Evolutionary conservation across 1,139 yeast genomes (phyloP), one percentile per base, ranked within the genome.

Genomic region (Casaregolazyma suthepensis): DNA sequence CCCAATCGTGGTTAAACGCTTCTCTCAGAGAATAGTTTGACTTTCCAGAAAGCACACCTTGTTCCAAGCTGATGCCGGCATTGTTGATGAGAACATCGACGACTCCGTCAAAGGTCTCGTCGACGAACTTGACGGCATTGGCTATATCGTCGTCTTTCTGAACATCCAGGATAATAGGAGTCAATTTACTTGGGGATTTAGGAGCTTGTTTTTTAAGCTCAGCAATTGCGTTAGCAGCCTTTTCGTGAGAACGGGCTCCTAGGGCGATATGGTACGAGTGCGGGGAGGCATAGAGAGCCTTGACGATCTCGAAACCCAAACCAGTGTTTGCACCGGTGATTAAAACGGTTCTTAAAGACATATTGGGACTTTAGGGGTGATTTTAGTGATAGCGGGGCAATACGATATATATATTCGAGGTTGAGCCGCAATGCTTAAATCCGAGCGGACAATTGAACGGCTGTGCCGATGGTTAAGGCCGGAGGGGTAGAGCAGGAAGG

Each of bases 61-160:
- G 40, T 13, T 35, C 40, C 40, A 35, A 35, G 40, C 40, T 35
- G 15, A 57, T 52, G 26, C 81, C 82, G 13, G 82, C 82, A 61
- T 78, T 79, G 56, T 81, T 79, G 49, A 78, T 78, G 53, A 78
- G 77, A 29, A 78, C 76, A 62, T 79, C 83, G n/a, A 38, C 48
- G 29, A 52, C 18, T 29, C 45, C 43, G 5, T 35, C n/a, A 17
- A 71, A 69, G 40, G 66, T 66, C 5, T 53, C 53, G 17, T 35
- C 17, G 2, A 35, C 40, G 7, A 35, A 35, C 5, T 15, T 13
- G 17, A 35, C 40, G 13, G 40, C 40, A 9, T 35, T 35, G 17
- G 3, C 40, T n/a, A 35, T 35, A n/a, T 35, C 40, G 3, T 35
- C 40, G 13, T 35, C 40, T 9, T 13, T 35, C 13, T 35, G 40